Base-by-base conservation (phyloP, 257 asterid species). In the Salvia rosmarinus region DNA sequence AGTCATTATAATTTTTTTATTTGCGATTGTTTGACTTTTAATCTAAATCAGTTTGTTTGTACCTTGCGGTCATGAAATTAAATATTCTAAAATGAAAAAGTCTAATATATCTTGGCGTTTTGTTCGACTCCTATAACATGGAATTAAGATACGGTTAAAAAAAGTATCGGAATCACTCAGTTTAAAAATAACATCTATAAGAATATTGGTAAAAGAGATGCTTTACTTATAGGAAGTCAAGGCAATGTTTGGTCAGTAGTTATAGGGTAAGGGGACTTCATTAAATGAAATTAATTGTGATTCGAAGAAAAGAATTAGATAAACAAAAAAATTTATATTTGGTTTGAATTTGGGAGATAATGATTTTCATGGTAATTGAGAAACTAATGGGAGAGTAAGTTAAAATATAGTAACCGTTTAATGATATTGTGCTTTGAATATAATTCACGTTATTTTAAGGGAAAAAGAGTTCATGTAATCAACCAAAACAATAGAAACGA, bases 41-140 rank as follows among this genome's bases (percentile, higher is more conserved):
- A 55, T 69, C 55, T 55, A 8, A 20, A 52, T 35, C 12, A 49
- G 9, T 12, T 21, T 23, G 69, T 64, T 21, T 28, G 11, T 23
- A 65, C 25, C 9, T 6, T 13, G 32, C 20, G 12, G 40, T 16
- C 64, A 19, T 20, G 34, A 40, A 39, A 11, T 37, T 12, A 40
- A 55, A 69, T 69, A 23, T 40, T 35, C 32, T 39, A 50, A 35
- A 34, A 52, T 12, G 40, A 23, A 19, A 20, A 5, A 54, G 3
- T 69, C 56, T 55, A 54, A 9, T 0, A 55, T 21, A 14, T 23
- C 28, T 66, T 69, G 74, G 49, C 49, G 30, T 46, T 65, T 46
- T 46, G 57, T 14, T 42, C 6, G 23, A 21, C 69, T 42, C 69
- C 19, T 39, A 25, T 16, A 5, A 6, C 12, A 10, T 43, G 69